Base-by-base conservation (phyloP, 345 rosid species). In the Melastoma malabathricum region DNA sequence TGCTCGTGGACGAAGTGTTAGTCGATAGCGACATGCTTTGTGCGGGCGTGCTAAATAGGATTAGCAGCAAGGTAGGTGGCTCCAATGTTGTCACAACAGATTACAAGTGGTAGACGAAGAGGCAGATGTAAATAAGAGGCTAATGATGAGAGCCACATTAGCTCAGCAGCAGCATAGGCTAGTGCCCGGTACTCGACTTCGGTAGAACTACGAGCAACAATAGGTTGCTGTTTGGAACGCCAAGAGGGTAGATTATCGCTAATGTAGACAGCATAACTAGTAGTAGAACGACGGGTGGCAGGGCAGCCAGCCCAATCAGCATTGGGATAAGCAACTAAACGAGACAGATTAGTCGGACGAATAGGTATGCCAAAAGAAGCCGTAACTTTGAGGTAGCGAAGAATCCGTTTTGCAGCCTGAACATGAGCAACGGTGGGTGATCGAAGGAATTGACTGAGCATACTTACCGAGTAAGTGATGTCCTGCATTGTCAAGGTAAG, bases 51-150 rank as follows among this genome's bases (percentile, higher is more conserved):
- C 3, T 48, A 34, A 2, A 47, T 18, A 1, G 46, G 61, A 47
- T 58, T 58, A 12, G 16, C 22, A 0, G 7, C 12, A 0, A 57
- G n/a, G 16, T 31, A 3, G 1, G 29, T 57, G 6, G 41, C 54
- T 7, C 29, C 46, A 8, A 58, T 25, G 38, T 58, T 48, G 19
- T 20, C 46, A 29, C 61, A 58, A 23, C 8, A 16, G 7, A 55
- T 6, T 5, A 55, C 3, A 0, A 18, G 48, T 0, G 14, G 7
- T 1, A 0, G 4, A 15, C 10, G 15, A 13, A 44, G n/a, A 18
- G 34, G 5, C 2, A 18, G 8, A 10, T 13, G 15, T 22, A 55
- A 18, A n/a, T 44, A 48, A 3, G 16, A 25, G 1, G 48, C 6
- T 6, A 46, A 44, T 0, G 52, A 34, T 3, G 13, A 15, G 12